A percentile compares a stretch with the other conserved stretches of the same genome.
phyloP scores from a whole-genome alignment of 345 rosid genomes.

The Ricinus communis region DNA sequence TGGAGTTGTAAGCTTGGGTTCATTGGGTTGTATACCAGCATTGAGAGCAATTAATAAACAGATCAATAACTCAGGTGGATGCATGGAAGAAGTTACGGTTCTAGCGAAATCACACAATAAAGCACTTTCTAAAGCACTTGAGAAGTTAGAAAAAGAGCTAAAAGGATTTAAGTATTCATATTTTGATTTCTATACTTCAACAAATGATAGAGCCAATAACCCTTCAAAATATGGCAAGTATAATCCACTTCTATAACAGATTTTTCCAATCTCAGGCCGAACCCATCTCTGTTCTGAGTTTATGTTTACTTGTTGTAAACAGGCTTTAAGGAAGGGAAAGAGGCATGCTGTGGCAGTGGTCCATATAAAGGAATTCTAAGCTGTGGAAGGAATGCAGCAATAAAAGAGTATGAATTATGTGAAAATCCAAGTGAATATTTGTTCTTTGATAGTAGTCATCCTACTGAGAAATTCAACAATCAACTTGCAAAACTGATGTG shows the following conservation, averaged over 20 bases:
- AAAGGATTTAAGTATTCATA: conserved; percentile 36
- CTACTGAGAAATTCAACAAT: conserved; percentile 31
- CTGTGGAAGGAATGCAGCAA: conserved; percentile 9
- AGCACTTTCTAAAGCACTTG: conserved; percentile 19
- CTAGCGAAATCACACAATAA: conserved; percentile 29
- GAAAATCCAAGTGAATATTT: conserved; percentile 24
- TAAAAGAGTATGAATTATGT: conserved; percentile 20
- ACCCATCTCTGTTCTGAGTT: too few relatives aligned
- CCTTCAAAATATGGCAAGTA: conserved; percentile 40
- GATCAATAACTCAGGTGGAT: conserved; percentile 11
- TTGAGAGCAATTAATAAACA: not conserved
- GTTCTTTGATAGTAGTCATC: conserved; percentile 37
- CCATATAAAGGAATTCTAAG: not conserved
- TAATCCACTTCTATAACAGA: not conserved
- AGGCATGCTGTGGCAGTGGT: conserved; percentile 21
- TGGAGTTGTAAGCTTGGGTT: conserved; percentile 31
- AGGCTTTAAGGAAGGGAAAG: conserved; percentile 22
- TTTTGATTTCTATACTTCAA: conserved; percentile 29
- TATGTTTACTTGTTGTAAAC: not conserved
- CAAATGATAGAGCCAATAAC: conserved; percentile 25
- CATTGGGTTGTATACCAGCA: conserved; percentile 31
- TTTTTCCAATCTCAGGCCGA: too few relatives aligned
- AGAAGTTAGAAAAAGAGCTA: conserved; percentile 20
- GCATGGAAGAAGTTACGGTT: conserved; percentile 21
- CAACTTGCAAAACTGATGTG: conserved; percentile 41